A percentile compares a stretch with the other conserved stretches of the same genome.
Evolutionary conservation across 805 yeast species (phyloP).

Genomic region (Yarrowia keelungensis): DNA sequence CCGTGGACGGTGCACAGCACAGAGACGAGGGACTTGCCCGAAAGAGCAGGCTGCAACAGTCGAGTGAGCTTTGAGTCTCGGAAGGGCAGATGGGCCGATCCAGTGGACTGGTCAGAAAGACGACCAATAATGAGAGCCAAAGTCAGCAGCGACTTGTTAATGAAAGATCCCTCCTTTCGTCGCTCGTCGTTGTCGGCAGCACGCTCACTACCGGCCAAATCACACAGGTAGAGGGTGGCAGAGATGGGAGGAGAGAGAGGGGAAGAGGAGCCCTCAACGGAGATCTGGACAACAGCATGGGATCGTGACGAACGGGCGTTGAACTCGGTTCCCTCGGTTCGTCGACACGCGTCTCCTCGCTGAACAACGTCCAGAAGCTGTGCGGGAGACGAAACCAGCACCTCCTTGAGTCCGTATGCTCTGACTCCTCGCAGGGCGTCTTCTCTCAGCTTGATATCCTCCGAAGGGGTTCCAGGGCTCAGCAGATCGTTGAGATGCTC

Average conservation of each 20-base stretch:
- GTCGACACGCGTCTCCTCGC: slow-evolving; percentile 74
- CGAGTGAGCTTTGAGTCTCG: slow-evolving; percentile 93
- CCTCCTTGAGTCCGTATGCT: slow-evolving; percentile 75
- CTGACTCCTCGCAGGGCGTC: slow-evolving; percentile 73
- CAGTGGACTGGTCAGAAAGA: slow-evolving; percentile 56
- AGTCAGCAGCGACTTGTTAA: slow-evolving; percentile 88
- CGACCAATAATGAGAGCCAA: slow-evolving; percentile 91
- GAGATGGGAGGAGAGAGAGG: slow-evolving; percentile 53
- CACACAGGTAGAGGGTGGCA: slow-evolving; percentile 84
- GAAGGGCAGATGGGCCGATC: slow-evolving; percentile 79
- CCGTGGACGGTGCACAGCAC: slow-evolving; percentile 85
- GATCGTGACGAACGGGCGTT: slow-evolving; percentile 88
- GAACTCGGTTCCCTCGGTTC: slow-evolving; percentile 88
- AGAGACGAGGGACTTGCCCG: slow-evolving; percentile 83
- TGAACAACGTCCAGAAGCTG: slow-evolving; percentile 68
- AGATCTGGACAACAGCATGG: slow-evolving; percentile 83
- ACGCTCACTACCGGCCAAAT: slow-evolving; percentile 95
- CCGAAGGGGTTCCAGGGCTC: slow-evolving; percentile 50
- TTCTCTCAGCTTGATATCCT: slow-evolving; percentile 79
- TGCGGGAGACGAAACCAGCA: slow-evolving; percentile 60
- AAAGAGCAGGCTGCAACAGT: slow-evolving; percentile 86
- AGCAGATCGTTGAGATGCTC: slow-evolving; percentile 71
- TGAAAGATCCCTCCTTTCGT: slow-evolving; percentile 91
- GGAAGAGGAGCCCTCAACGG: slow-evolving; percentile 52
- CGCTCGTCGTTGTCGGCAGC: slow-evolving; percentile 78